Percentiles rank a stretch among this genome's conserved stretches.
Evolutionary conservation across 2,329 filamentous ascomycete genomes (phyloP).

Genomic region (Berkeleyomyces basicola): DNA sequence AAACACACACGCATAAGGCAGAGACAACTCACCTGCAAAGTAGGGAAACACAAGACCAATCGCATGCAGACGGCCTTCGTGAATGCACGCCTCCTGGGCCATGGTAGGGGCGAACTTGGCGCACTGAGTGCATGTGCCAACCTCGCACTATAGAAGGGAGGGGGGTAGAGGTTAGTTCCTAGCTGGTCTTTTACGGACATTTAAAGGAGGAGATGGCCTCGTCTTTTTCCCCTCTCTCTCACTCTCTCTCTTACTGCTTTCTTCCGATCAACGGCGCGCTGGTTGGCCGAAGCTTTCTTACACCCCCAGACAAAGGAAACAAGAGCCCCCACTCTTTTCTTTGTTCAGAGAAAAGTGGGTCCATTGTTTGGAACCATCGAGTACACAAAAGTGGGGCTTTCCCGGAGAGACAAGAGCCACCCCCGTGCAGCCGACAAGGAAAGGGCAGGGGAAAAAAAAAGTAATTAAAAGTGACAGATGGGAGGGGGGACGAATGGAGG

Average conservation of each 20-base stretch:
- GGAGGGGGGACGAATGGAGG: background rate
- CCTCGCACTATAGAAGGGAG: conserved; percentile 9
- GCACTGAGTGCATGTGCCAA: conserved; percentile 5
- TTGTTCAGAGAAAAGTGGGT: background rate
- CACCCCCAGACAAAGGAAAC: background rate
- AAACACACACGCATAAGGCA: background rate
- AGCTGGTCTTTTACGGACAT: background rate
- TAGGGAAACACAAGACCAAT: conserved; percentile 5
- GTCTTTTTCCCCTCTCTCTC: background rate
- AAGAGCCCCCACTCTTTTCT: background rate
- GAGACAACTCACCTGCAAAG: conserved; percentile 5
- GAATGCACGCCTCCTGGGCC: conserved; percentile 5
- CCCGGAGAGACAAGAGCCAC: conserved; percentile 1
- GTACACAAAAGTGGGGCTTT: background rate
- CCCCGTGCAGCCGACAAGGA: conserved; percentile 3
- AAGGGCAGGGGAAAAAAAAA: background rate
- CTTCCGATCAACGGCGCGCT: background rate
- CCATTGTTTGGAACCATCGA: background rate
- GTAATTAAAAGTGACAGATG: background rate
- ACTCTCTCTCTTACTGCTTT: background rate
- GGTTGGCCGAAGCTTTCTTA: background rate
- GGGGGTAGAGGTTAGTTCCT: background rate
- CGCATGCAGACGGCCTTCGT: conserved; percentile 2
- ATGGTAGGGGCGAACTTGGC: conserved; percentile 8
- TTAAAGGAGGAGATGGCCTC: background rate